Base-by-base conservation (phyloP, 2,329 filamentous ascomycete species). In the Lojkania enalia region DNA sequence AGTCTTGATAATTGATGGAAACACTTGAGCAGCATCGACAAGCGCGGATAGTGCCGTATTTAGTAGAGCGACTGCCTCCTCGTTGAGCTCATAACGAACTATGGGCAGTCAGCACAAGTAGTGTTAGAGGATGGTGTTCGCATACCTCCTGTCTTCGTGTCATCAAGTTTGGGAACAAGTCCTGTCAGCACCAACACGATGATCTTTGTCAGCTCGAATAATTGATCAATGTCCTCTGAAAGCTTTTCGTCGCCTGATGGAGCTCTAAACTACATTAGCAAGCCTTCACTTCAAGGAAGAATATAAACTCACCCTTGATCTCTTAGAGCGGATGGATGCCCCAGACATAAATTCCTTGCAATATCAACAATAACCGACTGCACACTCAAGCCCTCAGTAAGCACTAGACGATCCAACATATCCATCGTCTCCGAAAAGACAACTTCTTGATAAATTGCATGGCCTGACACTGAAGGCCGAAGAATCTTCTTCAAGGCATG, bases 381-480 rank as follows among this genome's bases (percentile, higher is more conserved):
- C 15, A 97, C 88, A 50, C 90, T 86, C 19, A 94, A 78, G 1
- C 87, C 88, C 66, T 97, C 92, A 0, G 92, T 99, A 47, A 99
- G 79, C 3, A 95, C 90, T 27, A 99, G 82, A 5, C 94, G 84
- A 69, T 97, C 92, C 3, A 99, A 81, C 41, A 96, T 82, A 60
- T 99, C 94, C 85, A 97, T 96, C 0, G 91, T 96, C 73, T 99
- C 94, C 0, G 90, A 88, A 67, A 99, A 99, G 35, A 99, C 88
- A 5, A 91, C 89, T 44, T 96, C 90, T 58, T 95, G 86, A 63
- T 97, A 99, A 52, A 99, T 95, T 4, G 94, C 92, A 69, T 96
- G 91, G 2, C 95, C 94, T 31, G 91, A 95, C 12, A 99, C 92
- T 39, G 90, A 90, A 2, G 95, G 94, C 44, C 94, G 87, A 13